phyloP scores from a whole-genome alignment of 345 rosid genomes.

The Lepidium didymum region DNA sequence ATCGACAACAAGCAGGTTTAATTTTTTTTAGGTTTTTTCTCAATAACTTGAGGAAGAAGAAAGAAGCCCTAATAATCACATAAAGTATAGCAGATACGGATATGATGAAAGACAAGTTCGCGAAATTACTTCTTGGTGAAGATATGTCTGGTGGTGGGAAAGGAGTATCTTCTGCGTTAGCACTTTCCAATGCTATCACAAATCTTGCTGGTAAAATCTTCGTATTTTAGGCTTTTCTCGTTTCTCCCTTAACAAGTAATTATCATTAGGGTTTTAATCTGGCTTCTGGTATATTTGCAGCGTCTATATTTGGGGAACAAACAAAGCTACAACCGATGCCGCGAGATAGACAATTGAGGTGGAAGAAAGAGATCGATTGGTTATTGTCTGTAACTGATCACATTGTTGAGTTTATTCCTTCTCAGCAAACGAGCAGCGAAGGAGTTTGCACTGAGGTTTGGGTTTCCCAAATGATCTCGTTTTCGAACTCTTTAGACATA shows the following conservation, averaged over 20 bases:
- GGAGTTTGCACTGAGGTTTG: slow-evolving; percentile 76
- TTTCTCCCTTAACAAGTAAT: slow-evolving; percentile 6
- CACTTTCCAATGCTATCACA: slow-evolving; percentile 53
- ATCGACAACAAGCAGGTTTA: slow-evolving; percentile 44
- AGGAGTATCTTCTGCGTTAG: slow-evolving; percentile 75
- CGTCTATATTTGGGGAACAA: slow-evolving; percentile 80
- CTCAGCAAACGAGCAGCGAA: slow-evolving; percentile 57
- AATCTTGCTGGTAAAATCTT: slow-evolving; percentile 37
- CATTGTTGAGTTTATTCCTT: slow-evolving; percentile 79
- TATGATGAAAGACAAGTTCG: slow-evolving; percentile 58
- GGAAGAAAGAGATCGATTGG: slow-evolving; percentile 91
- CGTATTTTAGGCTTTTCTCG: background rate
- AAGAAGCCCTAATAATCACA: background rate
- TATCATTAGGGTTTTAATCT: background rate
- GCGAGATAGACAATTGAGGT: slow-evolving; percentile 60
- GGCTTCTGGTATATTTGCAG: slow-evolving; percentile 30
- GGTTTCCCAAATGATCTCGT: background rate
- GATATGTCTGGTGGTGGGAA: slow-evolving; percentile 85
- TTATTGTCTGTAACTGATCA: slow-evolving; percentile 76
- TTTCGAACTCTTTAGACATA: background rate
- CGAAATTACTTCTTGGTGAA: slow-evolving; percentile 63
- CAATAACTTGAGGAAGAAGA: background rate
- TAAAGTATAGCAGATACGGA: slow-evolving; percentile 38
- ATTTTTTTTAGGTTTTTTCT: no score
- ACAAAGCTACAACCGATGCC: slow-evolving; percentile 72